phyloP scores from a whole-genome alignment of 2,329 filamentous ascomycete genomes.

The Botrytis paeoniae region DNA sequence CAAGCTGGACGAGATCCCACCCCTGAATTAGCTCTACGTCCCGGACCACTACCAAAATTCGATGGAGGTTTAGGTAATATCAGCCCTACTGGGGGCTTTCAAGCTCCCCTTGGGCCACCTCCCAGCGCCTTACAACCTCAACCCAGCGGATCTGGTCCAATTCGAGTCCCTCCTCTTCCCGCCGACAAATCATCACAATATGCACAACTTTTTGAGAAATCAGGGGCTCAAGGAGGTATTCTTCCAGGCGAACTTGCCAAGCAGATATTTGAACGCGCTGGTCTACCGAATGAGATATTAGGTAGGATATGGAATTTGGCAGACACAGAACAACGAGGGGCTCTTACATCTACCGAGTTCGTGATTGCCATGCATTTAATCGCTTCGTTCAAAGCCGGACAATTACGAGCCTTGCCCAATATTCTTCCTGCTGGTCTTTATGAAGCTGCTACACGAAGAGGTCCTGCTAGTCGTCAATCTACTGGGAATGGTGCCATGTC shows the following conservation, averaged over 20 bases:
- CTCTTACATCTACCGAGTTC: conserved; percentile 84
- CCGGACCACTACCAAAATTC: conserved; percentile 87
- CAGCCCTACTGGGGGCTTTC: conserved; percentile 44
- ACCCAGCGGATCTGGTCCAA: conserved; percentile 60
- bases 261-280: conserved; percentile 91
- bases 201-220: conserved; percentile 84
- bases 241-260: conserved; percentile 85
- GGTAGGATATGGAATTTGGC: conserved; percentile 96
- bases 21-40: conserved; percentile 76
- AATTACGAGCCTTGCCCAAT: conserved; percentile 74
- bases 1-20: conserved; percentile 83
- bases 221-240: conserved; percentile 71
- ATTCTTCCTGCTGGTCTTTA: conserved; percentile 82
- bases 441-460: conserved; percentile 77
- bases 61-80: conserved; percentile 59
- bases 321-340: conserved; percentile 88
- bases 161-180: conserved; percentile 84
- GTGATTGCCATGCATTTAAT: conserved; percentile 98
- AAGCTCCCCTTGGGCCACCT: conserved; percentile 47
- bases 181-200: conserved; percentile 90
- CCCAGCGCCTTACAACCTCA: conserved; percentile 50
- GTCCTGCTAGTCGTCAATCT: conserved; percentile 43
- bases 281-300: conserved; percentile 82
- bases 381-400: conserved; percentile 83
- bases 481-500: conserved; percentile 49